These are phyloP conservation scores for Amylocarpus encephaloides DNA, from an alignment of 2,329 filamentous ascomycete genomes.

Conservation along the genomic window DNA sequence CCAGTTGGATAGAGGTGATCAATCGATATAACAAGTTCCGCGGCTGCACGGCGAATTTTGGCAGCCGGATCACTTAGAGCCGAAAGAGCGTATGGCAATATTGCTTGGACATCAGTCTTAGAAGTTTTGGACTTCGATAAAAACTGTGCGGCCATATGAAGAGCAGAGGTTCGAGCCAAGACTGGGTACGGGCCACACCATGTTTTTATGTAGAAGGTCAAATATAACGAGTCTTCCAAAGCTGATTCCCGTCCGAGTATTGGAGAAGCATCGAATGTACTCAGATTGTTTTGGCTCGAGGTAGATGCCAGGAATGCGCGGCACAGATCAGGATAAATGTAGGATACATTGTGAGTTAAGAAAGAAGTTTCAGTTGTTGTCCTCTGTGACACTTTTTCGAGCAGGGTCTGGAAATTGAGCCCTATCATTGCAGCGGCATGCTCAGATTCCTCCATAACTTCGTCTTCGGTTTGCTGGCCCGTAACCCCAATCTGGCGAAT, in stretches of 20 bases:
- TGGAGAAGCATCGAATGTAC: constrained; percentile 41
- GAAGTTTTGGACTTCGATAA: constrained; percentile 45
- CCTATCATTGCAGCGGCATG: constrained; percentile 15
- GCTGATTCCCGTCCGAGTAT: constrained; percentile 50
- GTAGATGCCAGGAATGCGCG: constrained; percentile 52
- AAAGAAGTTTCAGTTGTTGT: constrained; percentile 43
- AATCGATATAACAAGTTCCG: constrained; percentile 56
- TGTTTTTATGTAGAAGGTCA: constrained; percentile 69
- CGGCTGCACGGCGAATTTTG: constrained; percentile 69
- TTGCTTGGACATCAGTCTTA: constrained; percentile 63
- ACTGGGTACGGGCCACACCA: constrained; percentile 68
- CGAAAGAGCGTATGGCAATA: constrained; percentile 75
- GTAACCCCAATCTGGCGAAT: constrained; percentile 53
- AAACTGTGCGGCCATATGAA: constrained; percentile 56
- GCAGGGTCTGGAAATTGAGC: constrained; percentile 29
- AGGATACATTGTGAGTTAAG: constrained; percentile 43
- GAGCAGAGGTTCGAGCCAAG: constrained; percentile 60
- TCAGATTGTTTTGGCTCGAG: constrained; percentile 36
- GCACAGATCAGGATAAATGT: constrained; percentile 52
- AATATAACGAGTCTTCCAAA: constrained; percentile 56
- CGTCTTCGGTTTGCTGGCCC: constrained; percentile 44
- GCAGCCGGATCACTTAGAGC: constrained; percentile 71
- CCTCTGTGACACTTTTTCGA: constrained; percentile 26
- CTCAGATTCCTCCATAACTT: constrained; percentile 41
- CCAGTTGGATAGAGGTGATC: constrained; percentile 40